Evolutionary conservation across 805 yeast species (phyloP), one percentile per base, ranked within the genome.

Genomic region (Soucietia sequanensis): DNA sequence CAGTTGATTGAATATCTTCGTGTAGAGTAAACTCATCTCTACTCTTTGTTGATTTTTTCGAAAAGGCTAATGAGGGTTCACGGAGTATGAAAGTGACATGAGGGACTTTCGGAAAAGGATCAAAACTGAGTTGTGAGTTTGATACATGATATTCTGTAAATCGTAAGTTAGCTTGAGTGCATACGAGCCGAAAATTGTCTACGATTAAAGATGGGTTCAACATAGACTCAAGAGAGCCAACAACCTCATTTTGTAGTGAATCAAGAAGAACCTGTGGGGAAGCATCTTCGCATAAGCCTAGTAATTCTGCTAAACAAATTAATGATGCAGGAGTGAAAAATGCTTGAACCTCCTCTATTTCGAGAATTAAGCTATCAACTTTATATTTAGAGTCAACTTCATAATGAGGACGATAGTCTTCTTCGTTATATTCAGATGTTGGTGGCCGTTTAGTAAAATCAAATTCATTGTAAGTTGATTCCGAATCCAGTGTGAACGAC

Each of bases 191-290:
- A 8, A 75, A 10, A 38, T 72, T 78, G 17, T 52, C 48, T 5
- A 70, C 63, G n/a, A 54, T 45, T 1, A 69, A 58, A 0, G 56
- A 43, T 2, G 62, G 57, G 4, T 46, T 36, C 29, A 71, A 48
- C 15, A 60, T 52, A 6, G 33, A 33, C 17, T 65, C 58, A 17
- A 85, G 54, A 6, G 62, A 58, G 22, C 58, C 55, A 9, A 85
- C 66, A 2, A 83, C 74, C 7, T 76, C 75, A 12, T 76, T 54
- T 39, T 90, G 95, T 11, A 88, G 58, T 12, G 55, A 54, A 54
- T 90, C 96, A 46, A 89, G 60, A 4, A 78, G 64, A 9, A 69
- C 64, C 7, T 69, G 70, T 22, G 79, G 51, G 2, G 72, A 62
- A 11, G 63, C 60, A 12, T 55, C 56, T 16, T 65, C 60, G 10